Base-by-base conservation (phyloP, 805 yeast genomes). In the Blastobotrys muscicola region DNA sequence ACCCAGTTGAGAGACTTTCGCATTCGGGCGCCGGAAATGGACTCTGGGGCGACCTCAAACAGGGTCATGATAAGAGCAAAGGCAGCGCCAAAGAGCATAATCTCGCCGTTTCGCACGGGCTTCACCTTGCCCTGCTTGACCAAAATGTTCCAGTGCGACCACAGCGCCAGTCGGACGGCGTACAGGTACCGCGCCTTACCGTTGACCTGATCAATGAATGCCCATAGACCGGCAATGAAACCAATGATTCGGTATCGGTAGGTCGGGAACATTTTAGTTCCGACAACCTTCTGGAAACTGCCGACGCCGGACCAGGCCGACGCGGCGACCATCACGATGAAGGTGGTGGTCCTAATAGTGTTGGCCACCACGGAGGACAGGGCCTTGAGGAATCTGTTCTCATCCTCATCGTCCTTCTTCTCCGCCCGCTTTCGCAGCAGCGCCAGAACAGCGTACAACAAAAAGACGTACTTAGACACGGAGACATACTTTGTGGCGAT, bases 211-310 rank as follows among this genome's bases (percentile, higher is more conserved):
- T 61, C 67, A 16, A 64, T 37, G 26, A 60, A 52, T 2, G 68
- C 66, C 68, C 69, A 65, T 38, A 65, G 54, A 3, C 71, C 71
- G n/a, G 67, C 61, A 35, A 62, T 43, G 46, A 64, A 58, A n/a
- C 70, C 71, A 44, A 67, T 62, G 32, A 65, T 35, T 20, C 63
- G 49, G 55, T 60, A 61, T n/a, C 71, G 62, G 12, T 49, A 45
- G 12, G 47, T 48, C 42, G 68, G 59, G 39, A 54, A 39, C 32
- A 61, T 43, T 29, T 46, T 50, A 44, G 53, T 52, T 16, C 64
- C 59, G 14, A 66, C 49, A 42, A 65, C 10, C 42, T 46, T 43
- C 45, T 65, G 67, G 26, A 59, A 49, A 14, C 59, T 47, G 29
- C 64, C 67, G 12, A 67, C 54, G 9, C 71, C 71, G 8, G 61